These are phyloP conservation scores for Nidula niveotomentosa DNA, from an alignment of 1,284 basidiomycete genomes.

Conservation along the genomic window DNA sequence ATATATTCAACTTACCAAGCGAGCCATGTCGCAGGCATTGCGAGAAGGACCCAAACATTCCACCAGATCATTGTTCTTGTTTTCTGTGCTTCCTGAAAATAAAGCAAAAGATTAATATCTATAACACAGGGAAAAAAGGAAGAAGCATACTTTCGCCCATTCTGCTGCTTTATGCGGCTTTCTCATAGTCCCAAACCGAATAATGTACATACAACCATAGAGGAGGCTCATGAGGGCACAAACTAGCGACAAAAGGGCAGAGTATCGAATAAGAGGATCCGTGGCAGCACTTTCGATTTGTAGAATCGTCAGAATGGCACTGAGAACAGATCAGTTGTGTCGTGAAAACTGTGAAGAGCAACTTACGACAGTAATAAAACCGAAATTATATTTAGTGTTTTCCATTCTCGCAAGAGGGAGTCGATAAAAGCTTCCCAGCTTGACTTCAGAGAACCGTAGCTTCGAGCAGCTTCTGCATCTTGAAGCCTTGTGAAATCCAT, in stretches of 20 bases:
- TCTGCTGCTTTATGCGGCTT: slow-evolving; percentile 60
- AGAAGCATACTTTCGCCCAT: slow-evolving; percentile 56
- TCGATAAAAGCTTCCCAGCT: slow-evolving; percentile 37
- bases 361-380: slow-evolving; percentile 29
- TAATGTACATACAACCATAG: slow-evolving; percentile 63
- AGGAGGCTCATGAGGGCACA: slow-evolving; percentile 62
- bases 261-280: slow-evolving; percentile 55
- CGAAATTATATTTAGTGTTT: slow-evolving; percentile 37
- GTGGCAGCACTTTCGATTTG: slow-evolving; percentile 51
- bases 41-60: slow-evolving; percentile 72
- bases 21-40: slow-evolving; percentile 63
- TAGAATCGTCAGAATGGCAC: slow-evolving; percentile 63
- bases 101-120: neutral
- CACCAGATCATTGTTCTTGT: slow-evolving; percentile 54
- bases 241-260: slow-evolving; percentile 55
- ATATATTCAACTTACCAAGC: slow-evolving; percentile 39
- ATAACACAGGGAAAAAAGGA: neutral
- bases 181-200: slow-evolving; percentile 65
- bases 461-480: neutral
- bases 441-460: slow-evolving; percentile 12
- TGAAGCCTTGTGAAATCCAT: neutral
- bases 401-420: slow-evolving; percentile 35
- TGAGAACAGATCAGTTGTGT: neutral
- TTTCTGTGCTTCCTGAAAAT: slow-evolving; percentile 52
- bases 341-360: slow-evolving; percentile 6